phyloP scores from a whole-genome alignment of 352 stramenopile genomes.

The Pythium periplocum region DNA sequence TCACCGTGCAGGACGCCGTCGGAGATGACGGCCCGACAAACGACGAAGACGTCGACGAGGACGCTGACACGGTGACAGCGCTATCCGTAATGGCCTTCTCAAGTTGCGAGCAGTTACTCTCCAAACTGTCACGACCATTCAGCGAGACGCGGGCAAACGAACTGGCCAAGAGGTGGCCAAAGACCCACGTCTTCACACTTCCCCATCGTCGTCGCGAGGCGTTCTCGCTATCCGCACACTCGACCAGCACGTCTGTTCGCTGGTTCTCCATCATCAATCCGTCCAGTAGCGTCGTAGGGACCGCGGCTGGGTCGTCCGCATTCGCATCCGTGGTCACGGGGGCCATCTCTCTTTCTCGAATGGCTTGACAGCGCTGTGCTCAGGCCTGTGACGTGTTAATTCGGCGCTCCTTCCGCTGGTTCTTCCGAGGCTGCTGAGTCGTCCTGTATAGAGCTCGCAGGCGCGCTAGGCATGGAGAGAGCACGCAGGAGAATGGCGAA shows the following conservation, averaged over 20 bases:
- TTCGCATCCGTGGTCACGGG: no score
- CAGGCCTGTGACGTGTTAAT: not conserved
- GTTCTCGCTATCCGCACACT: not conserved
- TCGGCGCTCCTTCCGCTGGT: slow-evolving; percentile 8
- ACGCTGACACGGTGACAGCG: slow-evolving; percentile 3
- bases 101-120: not conserved
- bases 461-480: slow-evolving; percentile 2
- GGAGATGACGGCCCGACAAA: slow-evolving; percentile 7
- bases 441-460: slow-evolving; percentile 6
- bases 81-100: slow-evolving; percentile 13
- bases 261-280: no score
- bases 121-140: slow-evolving; percentile 4
- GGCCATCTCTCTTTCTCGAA: not conserved
- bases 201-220: slow-evolving; percentile 35
- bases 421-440: slow-evolving; percentile 9
- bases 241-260: no score
- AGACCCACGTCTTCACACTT: slow-evolving; percentile 75
- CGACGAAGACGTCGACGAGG: slow-evolving; percentile 17
- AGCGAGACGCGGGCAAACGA: slow-evolving; percentile 65
- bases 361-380: not conserved
- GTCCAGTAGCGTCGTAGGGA: no score
- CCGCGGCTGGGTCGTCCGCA: no score
- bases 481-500: not conserved
- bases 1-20: not conserved
- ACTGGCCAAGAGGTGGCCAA: slow-evolving; percentile 54